Percentiles rank a stretch among this genome's conserved stretches.
These are phyloP conservation scores for Cephaloascus albidus DNA, from an alignment of 805 yeast species.

Conservation along the genomic window DNA sequence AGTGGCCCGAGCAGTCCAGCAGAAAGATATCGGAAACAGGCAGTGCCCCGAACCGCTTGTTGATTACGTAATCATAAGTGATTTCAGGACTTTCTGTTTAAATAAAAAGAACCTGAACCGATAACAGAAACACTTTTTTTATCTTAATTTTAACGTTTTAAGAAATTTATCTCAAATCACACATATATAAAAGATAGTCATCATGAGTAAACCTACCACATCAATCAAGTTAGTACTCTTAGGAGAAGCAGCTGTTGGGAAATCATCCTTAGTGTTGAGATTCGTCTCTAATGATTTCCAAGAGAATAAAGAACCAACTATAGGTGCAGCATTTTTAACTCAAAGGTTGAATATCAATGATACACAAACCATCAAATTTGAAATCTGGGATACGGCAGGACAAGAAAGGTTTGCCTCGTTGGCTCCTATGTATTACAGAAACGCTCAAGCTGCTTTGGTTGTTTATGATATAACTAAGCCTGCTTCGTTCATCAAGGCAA, in stretches of 20 bases:
- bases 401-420: constrained; percentile 94
- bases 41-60: no score
- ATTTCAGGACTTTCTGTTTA: no score
- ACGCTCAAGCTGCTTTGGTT: constrained; percentile 94
- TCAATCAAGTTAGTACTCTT: constrained; percentile 83
- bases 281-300: constrained; percentile 94
- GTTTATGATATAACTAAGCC: constrained; percentile 95
- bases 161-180: no score
- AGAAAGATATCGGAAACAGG: no score
- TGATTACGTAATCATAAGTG: no score
- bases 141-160: no score
- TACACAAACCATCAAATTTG: constrained; percentile 73
- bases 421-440: constrained; percentile 96
- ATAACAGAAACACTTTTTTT: no score
- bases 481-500: constrained; percentile 88
- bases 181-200: no score
- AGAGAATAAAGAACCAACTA: constrained; percentile 95
- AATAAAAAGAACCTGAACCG: no score
- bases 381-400: constrained; percentile 97
- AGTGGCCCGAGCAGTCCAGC: no score
- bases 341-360: constrained; percentile 86
- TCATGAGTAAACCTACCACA: constrained; percentile 32
- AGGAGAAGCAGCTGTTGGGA: constrained; percentile 98
- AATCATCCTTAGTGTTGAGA: constrained; percentile 83
- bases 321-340: constrained; percentile 95